Evolutionary conservation across 2,329 filamentous ascomycete genomes (phyloP), one percentile per base, ranked within the genome.

Genomic region (Verticillium zaregamsianum): DNA sequence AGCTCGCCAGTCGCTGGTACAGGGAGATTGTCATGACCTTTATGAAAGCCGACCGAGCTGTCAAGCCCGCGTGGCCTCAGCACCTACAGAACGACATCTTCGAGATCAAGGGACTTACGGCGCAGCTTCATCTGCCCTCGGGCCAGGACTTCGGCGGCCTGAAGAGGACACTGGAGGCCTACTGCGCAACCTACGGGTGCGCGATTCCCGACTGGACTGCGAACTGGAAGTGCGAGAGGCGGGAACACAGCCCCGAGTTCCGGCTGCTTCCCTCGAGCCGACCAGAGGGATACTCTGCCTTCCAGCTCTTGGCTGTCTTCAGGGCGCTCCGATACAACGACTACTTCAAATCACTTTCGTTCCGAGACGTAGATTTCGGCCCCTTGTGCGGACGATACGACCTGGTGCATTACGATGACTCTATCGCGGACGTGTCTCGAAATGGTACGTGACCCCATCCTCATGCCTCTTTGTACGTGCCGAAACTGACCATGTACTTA

Each of bases 31-130:
- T 86, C 55, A 79, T 81, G 59, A 82, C 79, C 2, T 74, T 86
- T 35, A 82, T 82, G 61, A 83, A 80, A 60, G 79, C 79, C 32
- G 84, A 86, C 67, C 80, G 82, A 40, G 82, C 80, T 60, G 71
- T 86, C 55, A 86, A 85, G 68, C 84, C 84, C 0, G 82, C 81
- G 62, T 86, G 84, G 84, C 84, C 84, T 11, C 79, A 83, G 59
- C 75, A 82, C 40, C 79, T 84, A 71, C 84, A 85, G 65, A 79
- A 80, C 39, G 74, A 75, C 49, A 79, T 85, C 4, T 86, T 86
- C 65, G 78, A 79, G 58, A 77, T 86, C 59, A 77, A 78, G 52
- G 82, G 82, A 8, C 77, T 85, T 15, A 78, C 81, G 8, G 79
- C 82, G 12, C 80, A 82, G 7, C 78, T 84, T 59, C 80, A 83